phyloP scores from a whole-genome alignment of 371 early-diverging fungal genomes.

The Cokeromyces recurvatus region DNA sequence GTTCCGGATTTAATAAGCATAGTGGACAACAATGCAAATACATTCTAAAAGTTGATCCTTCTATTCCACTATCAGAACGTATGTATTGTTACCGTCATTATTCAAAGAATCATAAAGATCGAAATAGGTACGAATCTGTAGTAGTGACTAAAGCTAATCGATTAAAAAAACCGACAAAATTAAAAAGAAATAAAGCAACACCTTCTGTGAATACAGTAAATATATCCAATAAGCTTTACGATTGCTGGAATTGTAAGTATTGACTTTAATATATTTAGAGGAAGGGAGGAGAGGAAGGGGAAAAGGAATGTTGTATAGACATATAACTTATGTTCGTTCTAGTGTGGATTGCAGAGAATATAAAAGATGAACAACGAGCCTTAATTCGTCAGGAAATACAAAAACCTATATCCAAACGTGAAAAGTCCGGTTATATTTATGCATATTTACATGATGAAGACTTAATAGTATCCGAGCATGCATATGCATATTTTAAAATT shows the following conservation, averaged over 20 bases:
- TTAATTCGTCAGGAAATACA: constrained; percentile 33
- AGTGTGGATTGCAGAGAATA: constrained; percentile 27
- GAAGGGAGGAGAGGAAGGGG: too few relatives aligned
- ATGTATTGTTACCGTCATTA: constrained; percentile 2
- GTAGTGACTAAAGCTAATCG: background rate
- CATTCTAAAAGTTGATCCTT: background rate
- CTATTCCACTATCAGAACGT: background rate
- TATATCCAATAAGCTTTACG: background rate
- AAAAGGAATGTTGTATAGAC: too few relatives aligned
- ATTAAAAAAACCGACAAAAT: background rate
- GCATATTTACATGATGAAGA: constrained; percentile 34
- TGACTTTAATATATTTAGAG: background rate
- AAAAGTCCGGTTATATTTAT: constrained; percentile 51
- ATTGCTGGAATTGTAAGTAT: constrained; percentile 16
- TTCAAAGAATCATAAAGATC: background rate
- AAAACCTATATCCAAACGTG: constrained; percentile 37
- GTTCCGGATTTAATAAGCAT: constrained; percentile 1
- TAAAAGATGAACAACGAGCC: constrained; percentile 1
- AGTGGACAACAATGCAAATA: constrained; percentile 4
- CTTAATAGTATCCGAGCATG: constrained; percentile 22
- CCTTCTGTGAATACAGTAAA: background rate
- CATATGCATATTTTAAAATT: constrained; percentile 48
- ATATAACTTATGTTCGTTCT: background rate
- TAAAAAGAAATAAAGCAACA: too few relatives aligned
- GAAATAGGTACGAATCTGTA: background rate